These are phyloP conservation scores for Whalleya microplaca DNA, from an alignment of 2,329 filamentous ascomycete genomes.

Conservation along the genomic window DNA sequence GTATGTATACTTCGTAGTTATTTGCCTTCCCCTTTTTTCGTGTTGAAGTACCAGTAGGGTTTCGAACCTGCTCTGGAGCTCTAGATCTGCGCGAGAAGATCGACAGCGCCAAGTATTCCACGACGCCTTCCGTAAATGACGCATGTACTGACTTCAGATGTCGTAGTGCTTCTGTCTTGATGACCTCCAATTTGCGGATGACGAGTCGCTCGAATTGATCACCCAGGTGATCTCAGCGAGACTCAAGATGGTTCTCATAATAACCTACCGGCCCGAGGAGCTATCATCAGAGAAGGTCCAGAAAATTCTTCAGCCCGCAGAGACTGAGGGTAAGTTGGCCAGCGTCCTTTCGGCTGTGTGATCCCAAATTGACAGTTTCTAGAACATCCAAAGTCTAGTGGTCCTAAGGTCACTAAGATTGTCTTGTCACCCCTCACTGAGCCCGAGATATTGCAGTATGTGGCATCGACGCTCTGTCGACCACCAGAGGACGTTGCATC, in stretches of 20 bases:
- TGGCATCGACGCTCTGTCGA: constrained; percentile 79
- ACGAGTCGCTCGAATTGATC: constrained; percentile 83
- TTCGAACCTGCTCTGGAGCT: neutral
- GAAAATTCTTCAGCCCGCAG: constrained; percentile 56
- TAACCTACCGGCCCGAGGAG: constrained; percentile 75
- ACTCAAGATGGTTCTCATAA: constrained; percentile 79
- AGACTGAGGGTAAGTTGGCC: constrained; percentile 51
- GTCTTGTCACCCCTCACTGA: constrained; percentile 75
- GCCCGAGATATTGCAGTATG: constrained; percentile 79
- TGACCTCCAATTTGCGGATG: constrained; percentile 88
- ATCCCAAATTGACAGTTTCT: constrained; percentile 9
- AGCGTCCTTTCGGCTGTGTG: neutral
- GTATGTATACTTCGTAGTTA: neutral
- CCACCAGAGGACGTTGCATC: constrained; percentile 73
- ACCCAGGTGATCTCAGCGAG: constrained; percentile 77
- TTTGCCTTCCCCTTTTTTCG: neutral
- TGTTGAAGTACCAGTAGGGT: too few relatives aligned
- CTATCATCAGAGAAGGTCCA: constrained; percentile 59
- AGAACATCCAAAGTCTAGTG: constrained; percentile 50
- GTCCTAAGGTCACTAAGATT: constrained; percentile 69
- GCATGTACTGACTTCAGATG: neutral
- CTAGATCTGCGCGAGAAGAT: neutral
- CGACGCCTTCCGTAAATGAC: neutral
- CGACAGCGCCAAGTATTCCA: neutral
- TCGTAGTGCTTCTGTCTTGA: constrained; percentile 75